phyloP scores from a whole-genome alignment of 2,329 filamentous ascomycete species.

The Aspergillus sp. region DNA sequence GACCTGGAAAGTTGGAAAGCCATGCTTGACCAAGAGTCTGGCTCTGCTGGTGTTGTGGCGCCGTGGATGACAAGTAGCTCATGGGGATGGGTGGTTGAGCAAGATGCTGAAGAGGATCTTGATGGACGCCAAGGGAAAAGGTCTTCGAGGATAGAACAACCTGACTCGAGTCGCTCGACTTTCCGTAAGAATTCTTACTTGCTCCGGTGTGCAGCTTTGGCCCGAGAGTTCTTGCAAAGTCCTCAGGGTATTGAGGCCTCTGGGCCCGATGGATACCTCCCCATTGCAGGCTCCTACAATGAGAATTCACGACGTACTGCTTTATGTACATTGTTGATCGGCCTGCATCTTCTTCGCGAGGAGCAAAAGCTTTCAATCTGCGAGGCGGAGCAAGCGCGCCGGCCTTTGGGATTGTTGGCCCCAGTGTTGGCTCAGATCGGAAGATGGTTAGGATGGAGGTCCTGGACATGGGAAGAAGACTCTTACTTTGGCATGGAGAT shows the following conservation, averaged over 20 bases:
- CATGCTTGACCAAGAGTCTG: slow-evolving; percentile 45
- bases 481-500: slow-evolving; percentile 60
- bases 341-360: slow-evolving; percentile 80
- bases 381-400: slow-evolving; percentile 44
- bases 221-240: slow-evolving; percentile 62
- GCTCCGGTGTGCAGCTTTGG: slow-evolving; percentile 49
- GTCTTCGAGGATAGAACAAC: slow-evolving; percentile 16
- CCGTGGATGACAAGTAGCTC: slow-evolving; percentile 54
- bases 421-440: slow-evolving; percentile 76
- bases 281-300: slow-evolving; percentile 53
- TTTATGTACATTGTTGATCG: slow-evolving; percentile 64
- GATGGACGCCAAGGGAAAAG: slow-evolving; percentile 12
- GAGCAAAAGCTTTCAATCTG: slow-evolving; percentile 76
- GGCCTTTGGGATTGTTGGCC: slow-evolving; percentile 52
- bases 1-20: slow-evolving; percentile 44
- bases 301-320: slow-evolving; percentile 57
- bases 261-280: slow-evolving; percentile 58
- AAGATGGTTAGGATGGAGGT: slow-evolving; percentile 71
- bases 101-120: slow-evolving; percentile 37
- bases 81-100: slow-evolving; percentile 69
- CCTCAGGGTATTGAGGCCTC: slow-evolving; percentile 53
- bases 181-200: slow-evolving; percentile 40
- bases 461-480: slow-evolving; percentile 52
- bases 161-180: slow-evolving; percentile 18
- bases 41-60: slow-evolving; percentile 34